These are phyloP conservation scores for Trametes polyzona DNA, from an alignment of 1,284 basidiomycete genomes.

Conservation along the genomic window DNA sequence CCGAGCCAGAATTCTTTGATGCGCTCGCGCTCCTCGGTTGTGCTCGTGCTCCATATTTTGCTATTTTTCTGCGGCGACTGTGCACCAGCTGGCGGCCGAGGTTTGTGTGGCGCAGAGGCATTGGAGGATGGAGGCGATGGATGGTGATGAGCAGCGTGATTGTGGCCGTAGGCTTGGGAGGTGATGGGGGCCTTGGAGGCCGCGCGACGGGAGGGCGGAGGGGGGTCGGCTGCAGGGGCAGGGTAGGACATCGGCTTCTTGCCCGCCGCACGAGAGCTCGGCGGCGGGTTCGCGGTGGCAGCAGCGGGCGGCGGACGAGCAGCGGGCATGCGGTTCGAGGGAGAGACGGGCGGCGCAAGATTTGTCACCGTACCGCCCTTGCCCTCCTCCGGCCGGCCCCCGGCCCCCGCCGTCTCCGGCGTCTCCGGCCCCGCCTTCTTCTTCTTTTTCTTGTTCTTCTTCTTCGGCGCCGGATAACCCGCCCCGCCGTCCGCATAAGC, in stretches of 20 bases:
- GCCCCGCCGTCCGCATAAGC: slow-evolving; percentile 24
- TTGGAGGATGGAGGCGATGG: slow-evolving; percentile 73
- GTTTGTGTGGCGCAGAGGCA: slow-evolving; percentile 53
- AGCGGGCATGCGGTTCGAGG: slow-evolving; percentile 47
- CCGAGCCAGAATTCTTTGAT: slow-evolving; percentile 98
- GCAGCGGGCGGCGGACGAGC: slow-evolving; percentile 42
- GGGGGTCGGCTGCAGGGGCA: slow-evolving; percentile 35
- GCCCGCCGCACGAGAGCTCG: slow-evolving; percentile 71
- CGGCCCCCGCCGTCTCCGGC: slow-evolving; percentile 39
- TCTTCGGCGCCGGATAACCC: slow-evolving; percentile 30
- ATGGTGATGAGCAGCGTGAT: slow-evolving; percentile 62
- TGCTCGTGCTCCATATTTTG: slow-evolving; percentile 90
- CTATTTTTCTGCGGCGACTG: slow-evolving; percentile 43
- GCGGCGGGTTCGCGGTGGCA: slow-evolving; percentile 47
- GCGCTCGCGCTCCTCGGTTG: slow-evolving; percentile 90
- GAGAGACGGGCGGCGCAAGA: slow-evolving; percentile 46
- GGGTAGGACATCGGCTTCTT: slow-evolving; percentile 74
- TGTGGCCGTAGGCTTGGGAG: slow-evolving; percentile 55
- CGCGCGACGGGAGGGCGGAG: slow-evolving; percentile 52
- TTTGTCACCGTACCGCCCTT: slow-evolving; percentile 36
- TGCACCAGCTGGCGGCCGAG: slow-evolving; percentile 46
- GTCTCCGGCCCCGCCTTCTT: slow-evolving; percentile 34
- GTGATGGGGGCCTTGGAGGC: slow-evolving; percentile 71
- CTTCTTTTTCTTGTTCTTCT: slow-evolving; percentile 44
- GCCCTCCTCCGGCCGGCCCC: slow-evolving; percentile 32